Evolutionary conservation across 768 basidiomycete species (phyloP).

Genomic region (Mycena amicta): DNA sequence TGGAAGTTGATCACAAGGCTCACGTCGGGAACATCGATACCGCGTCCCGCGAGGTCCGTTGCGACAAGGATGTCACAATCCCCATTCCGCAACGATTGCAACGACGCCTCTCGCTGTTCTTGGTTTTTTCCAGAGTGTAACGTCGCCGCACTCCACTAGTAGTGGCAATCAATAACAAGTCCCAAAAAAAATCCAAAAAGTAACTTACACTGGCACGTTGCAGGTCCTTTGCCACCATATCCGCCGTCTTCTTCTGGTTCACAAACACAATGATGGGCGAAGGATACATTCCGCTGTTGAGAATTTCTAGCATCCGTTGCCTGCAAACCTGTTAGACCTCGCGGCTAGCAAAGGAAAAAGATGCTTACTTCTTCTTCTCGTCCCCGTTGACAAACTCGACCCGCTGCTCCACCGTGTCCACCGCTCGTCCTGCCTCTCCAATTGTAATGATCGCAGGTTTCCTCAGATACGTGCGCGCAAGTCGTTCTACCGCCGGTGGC

Average conservation of each 20-base stretch:
- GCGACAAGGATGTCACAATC: conserved; percentile 91
- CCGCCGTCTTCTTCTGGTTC: conserved; percentile 99
- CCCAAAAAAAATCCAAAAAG: conserved; percentile 7
- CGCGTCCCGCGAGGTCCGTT: conserved; percentile 96
- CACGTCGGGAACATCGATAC: conserved; percentile 98
- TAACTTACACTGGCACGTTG: conserved; percentile 80
- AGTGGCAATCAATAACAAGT: conserved; percentile 9
- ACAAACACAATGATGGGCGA: conserved; percentile 98
- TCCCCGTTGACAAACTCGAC: conserved; percentile 93
- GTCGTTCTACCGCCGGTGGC: conserved; percentile 94
- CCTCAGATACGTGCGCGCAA: conserved; percentile 92
- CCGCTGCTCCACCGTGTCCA: conserved; percentile 95
- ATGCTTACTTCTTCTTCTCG: conserved; percentile 91
- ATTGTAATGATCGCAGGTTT: conserved; percentile 96
- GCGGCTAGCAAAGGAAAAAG: not conserved
- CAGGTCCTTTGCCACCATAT: conserved; percentile 95
- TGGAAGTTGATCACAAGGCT: conserved; percentile 96
- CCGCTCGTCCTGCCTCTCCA: conserved; percentile 96
- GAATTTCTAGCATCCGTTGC: conserved; percentile 84
- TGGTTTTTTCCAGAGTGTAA: conserved; percentile 98
- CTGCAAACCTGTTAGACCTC: conserved; percentile 42
- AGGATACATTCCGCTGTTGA: conserved; percentile 80
- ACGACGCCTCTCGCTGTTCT: conserved; percentile 91
- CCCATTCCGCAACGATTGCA: conserved; percentile 84
- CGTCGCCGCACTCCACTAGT: conserved; percentile 86